Evolutionary conservation across 192 early-diverging fungal species (phyloP).

Genomic region (Pecoramyces ruminantium): DNA sequence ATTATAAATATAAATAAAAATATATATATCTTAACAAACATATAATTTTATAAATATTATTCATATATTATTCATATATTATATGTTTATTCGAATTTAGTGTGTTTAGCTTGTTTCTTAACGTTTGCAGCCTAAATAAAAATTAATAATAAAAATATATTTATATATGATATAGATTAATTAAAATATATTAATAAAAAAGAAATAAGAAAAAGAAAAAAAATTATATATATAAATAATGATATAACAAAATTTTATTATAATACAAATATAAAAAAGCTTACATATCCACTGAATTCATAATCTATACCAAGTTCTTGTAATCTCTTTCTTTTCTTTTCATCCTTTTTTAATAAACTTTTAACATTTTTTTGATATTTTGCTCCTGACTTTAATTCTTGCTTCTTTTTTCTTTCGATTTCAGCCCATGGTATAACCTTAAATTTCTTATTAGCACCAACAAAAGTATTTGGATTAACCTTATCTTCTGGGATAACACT

Average conservation of each 20-base stretch:
- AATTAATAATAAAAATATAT: not conserved
- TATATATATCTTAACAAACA: no score
- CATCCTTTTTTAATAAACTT: slow-evolving; percentile 33
- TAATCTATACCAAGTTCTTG: slow-evolving; percentile 66
- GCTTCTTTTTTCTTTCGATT: slow-evolving; percentile 29
- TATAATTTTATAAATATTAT: no score
- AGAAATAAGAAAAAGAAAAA: not conserved
- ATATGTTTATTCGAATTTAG: not conserved
- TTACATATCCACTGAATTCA: slow-evolving; percentile 66
- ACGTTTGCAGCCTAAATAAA: not conserved
- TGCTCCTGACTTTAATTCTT: slow-evolving; percentile 23
- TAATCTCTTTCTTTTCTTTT: slow-evolving; percentile 39
- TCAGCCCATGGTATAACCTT: slow-evolving; percentile 38
- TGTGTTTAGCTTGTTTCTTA: not conserved
- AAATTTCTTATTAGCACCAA: slow-evolving; percentile 51
- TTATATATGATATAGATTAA: not conserved
- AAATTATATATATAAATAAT: not conserved
- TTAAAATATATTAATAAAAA: not conserved
- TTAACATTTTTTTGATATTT: slow-evolving; percentile 19
- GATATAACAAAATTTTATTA: slow-evolving; percentile 5
- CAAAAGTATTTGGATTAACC: slow-evolving; percentile 59
- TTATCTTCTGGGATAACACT: slow-evolving; percentile 47
- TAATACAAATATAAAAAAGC: no score
- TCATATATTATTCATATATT: no score
- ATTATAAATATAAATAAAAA: no score